These are phyloP conservation scores for Russula griseocarnosa DNA, from an alignment of 768 basidiomycete species.

Conservation along the genomic window DNA sequence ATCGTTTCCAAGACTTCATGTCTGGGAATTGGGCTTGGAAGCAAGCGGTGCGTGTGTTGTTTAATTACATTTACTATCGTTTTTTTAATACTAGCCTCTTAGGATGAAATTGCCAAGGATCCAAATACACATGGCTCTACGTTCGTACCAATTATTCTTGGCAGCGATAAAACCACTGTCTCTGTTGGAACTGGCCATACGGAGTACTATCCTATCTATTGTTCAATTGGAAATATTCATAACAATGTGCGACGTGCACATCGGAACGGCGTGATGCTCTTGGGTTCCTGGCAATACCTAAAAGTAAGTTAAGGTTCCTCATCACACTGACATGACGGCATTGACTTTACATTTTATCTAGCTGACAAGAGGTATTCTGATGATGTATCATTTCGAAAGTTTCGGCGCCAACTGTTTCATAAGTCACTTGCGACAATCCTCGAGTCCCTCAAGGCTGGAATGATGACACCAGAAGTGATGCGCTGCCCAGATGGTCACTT, in stretches of 20 bases:
- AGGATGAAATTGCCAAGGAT: neutral
- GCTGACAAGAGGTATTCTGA: neutral
- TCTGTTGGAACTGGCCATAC: neutral
- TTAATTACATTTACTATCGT: neutral
- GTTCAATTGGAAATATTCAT: neutral
- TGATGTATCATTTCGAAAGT: neutral
- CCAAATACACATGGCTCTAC: neutral
- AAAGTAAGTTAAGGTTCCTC: neutral
- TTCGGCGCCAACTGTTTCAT: neutral
- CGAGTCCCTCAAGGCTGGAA: neutral
- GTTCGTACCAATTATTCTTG: neutral
- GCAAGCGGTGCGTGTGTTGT: neutral
- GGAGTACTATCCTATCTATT: neutral
- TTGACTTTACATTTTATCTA: neutral
- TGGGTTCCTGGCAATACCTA: neutral
- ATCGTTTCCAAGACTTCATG: too few relatives aligned
- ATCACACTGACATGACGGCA: neutral
- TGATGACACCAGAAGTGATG: neutral
- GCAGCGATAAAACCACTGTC: neutral
- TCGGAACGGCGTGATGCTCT: neutral
- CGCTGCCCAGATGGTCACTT: neutral
- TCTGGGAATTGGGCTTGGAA: too few relatives aligned
- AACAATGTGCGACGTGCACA: neutral
- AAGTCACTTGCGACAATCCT: neutral
- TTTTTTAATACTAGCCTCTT: neutral